Evolutionary conservation across 129 eudicot species (phyloP).

Genomic region (Pseudognaphalium luteoalbum): DNA sequence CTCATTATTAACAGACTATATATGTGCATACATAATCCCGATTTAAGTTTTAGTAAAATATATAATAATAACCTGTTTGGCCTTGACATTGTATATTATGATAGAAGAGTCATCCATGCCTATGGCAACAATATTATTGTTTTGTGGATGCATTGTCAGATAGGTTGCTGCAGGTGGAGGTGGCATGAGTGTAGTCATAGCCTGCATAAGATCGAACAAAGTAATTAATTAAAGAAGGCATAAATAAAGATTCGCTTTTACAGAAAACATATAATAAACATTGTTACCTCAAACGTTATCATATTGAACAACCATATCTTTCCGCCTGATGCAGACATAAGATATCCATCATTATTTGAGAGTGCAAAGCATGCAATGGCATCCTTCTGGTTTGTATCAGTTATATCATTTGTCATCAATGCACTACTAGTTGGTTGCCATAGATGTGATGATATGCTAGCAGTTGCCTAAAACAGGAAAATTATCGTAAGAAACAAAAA

Average conservation of each 20-base stretch:
- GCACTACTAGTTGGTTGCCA: background rate
- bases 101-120: conserved; percentile 1
- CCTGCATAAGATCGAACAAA: background rate
- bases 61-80: background rate
- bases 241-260: background rate
- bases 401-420: background rate
- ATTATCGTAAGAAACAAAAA: too few species aligned
- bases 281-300: background rate
- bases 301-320: background rate
- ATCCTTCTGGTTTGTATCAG: background rate
- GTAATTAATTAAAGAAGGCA: background rate
- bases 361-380: background rate
- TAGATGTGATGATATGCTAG: background rate
- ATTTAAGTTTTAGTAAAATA: background rate
- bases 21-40: background rate
- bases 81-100: background rate
- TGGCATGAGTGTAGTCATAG: background rate
- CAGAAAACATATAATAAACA: background rate
- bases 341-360: background rate
- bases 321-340: conserved; percentile 6
- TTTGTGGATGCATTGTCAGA: background rate
- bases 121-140: background rate
- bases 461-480: background rate
- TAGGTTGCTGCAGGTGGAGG: background rate
- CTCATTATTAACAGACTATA: background rate